These are phyloP conservation scores for Apostasia ramifera DNA, from an alignment of 106 monocot genomes.

Conservation along the genomic window DNA sequence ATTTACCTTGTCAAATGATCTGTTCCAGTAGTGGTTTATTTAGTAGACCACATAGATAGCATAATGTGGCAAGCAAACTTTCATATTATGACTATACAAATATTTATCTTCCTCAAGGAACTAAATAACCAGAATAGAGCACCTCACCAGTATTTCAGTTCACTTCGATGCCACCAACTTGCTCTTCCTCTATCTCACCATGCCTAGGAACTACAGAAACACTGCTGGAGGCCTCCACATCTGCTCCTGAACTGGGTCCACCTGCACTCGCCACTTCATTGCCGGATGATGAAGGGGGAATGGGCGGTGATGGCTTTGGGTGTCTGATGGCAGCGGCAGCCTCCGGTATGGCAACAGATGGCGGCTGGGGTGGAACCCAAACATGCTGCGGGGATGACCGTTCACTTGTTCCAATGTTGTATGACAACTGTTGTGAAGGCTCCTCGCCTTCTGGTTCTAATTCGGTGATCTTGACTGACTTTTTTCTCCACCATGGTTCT, in stretches of 20 bases:
- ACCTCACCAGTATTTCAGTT: not conserved
- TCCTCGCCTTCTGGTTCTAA: constrained; percentile 42
- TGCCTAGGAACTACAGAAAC: not conserved
- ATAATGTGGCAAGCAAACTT: too few relatives aligned
- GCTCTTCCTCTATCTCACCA: constrained; percentile 28
- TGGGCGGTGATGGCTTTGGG: constrained; percentile 20
- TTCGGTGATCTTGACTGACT: constrained; percentile 53
- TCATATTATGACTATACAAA: not conserved
- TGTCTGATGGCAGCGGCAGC: constrained; percentile 74
- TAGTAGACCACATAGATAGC: too few relatives aligned
- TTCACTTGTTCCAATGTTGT: constrained; percentile 14
- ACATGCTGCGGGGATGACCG: constrained; percentile 18
- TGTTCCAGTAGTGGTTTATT: too few relatives aligned
- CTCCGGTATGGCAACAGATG: constrained; percentile 72
- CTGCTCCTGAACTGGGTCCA: not conserved
- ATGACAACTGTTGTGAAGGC: constrained; percentile 13
- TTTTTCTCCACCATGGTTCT: constrained; percentile 49
- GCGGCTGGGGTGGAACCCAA: constrained; percentile 94
- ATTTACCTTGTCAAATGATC: too few relatives aligned
- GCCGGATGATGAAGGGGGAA: not conserved
- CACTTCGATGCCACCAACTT: constrained; percentile 7
- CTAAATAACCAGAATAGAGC: too few relatives aligned
- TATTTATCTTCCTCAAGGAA: too few relatives aligned
- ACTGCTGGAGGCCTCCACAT: not conserved
- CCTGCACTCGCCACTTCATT: constrained; percentile 7